Conservation (phyloP, 2,329 filamentous ascomycete species). For the Claviceps sp. region DNA sequence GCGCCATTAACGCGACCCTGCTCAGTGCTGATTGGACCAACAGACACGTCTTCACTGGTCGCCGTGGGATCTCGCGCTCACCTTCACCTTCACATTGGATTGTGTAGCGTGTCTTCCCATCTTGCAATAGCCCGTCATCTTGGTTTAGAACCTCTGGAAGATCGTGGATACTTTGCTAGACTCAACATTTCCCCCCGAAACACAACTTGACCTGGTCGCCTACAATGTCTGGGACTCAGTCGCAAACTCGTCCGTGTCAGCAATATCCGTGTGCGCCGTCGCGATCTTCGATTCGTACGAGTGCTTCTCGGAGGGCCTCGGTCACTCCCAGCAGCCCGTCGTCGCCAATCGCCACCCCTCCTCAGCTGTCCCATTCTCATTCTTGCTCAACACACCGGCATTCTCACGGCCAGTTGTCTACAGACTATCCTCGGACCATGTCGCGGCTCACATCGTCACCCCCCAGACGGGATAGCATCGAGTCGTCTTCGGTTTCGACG, state of each 20-base stretch:
- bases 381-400: constrained; percentile 25
- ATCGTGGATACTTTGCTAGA: background rate
- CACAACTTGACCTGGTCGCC: background rate
- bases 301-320: constrained; percentile 26
- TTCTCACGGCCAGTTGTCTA: constrained; percentile 25
- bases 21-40: background rate
- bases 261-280: constrained; percentile 30
- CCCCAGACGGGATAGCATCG: constrained; percentile 28
- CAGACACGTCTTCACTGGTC: background rate
- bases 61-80: background rate
- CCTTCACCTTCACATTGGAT: background rate
- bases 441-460: constrained; percentile 28
- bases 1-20: background rate
- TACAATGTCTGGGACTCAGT: constrained; percentile 18
- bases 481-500: constrained; percentile 31
- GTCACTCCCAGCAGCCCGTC: constrained; percentile 29
- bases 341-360: constrained; percentile 25
- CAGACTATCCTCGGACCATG: constrained; percentile 21
- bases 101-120: background rate
- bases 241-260: constrained; percentile 12
- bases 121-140: background rate
- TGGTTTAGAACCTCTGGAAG: background rate
- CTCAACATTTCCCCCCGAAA: background rate
- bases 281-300: constrained; percentile 30
- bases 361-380: constrained; percentile 21